Base-by-base conservation (phyloP, 2,329 filamentous ascomycete species). In the Nigrospora oryzae region DNA sequence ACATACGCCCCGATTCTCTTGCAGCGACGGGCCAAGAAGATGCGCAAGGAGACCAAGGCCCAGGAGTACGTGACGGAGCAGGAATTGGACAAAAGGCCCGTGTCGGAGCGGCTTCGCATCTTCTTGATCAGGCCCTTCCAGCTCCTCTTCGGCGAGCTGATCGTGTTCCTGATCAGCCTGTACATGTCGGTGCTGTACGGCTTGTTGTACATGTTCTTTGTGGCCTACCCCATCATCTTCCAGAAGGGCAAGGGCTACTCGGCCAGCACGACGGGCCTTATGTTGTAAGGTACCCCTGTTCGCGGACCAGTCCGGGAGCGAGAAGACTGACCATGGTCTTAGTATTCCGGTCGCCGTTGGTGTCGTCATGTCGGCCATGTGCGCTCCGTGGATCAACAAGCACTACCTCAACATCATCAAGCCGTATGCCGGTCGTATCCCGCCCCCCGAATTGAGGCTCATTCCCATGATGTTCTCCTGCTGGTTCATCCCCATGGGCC, bases 121-220 rank as follows among this genome's bases (percentile, higher is more conserved):
- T 91, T 93, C 72, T 69, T 95, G 35, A 59, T 93, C 50, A 80
- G 89, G 5, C 89, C 89, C 1, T 87, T 95, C 68, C 86, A 93
- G 68, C 79, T 95, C 2, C 77, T 95, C 32, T 91, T 93, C 63
- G 68, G 76, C 49, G 89, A 95, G 63, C 79, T 86, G 35, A 95
- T 95, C 56, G 87, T 95, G 40, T 78, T 95, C 53, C 79, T 93
- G 56, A 84, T 95, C 55, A 81, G 83, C 1, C 52, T 94, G 2
- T 95, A 94, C 71, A 94, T 93, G 86, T 84, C 80, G 3, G 85
- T 93, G 1, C 73, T 91, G 12, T 88, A 87, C 62, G 83, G 83
- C 11, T 67, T 86, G 4, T 67, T 86, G 14, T 86, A 86, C 71
- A 86, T 87, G 83, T 86, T 86, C 70, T 86, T 86, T 67, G 73